Conservation (phyloP, 371 early-diverging fungal species). For the Syncephalis fuscata region DNA sequence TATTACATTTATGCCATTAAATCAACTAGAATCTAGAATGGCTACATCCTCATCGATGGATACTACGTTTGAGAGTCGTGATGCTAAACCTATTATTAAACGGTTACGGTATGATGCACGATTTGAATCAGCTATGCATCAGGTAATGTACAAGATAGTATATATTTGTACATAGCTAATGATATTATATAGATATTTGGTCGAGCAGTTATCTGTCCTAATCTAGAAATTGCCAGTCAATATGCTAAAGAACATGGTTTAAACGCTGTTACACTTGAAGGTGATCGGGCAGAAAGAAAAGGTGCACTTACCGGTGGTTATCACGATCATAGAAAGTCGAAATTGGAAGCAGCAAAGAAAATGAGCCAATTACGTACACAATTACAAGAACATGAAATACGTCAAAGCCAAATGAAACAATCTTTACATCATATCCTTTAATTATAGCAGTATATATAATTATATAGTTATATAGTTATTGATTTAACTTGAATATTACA, state of each 20-base stretch:
- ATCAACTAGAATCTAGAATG: constrained; percentile 43
- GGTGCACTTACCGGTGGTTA: constrained; percentile 93
- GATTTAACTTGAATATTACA: too few relatives aligned
- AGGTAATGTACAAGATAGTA: constrained; percentile 14
- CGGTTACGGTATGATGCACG: constrained; percentile 49
- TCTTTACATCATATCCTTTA: constrained; percentile 6
- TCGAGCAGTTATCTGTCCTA: constrained; percentile 69
- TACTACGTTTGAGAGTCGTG: constrained; percentile 50
- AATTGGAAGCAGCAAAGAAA: constrained; percentile 49
- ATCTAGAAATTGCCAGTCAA: constrained; percentile 65
- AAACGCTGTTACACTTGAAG: constrained; percentile 79
- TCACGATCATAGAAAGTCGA: constrained; percentile 51
- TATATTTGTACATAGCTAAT: not conserved
- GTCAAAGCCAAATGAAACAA: constrained; percentile 2
- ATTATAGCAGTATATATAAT: not conserved
- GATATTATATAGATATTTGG: constrained; percentile 73
- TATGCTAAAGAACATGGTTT: constrained; percentile 60
- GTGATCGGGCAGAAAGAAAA: constrained; percentile 83
- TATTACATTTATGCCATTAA: constrained; percentile 95
- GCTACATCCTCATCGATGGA: constrained; percentile 4
- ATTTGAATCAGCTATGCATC: constrained; percentile 56
- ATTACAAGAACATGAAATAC: constrained; percentile 4
- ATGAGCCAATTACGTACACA: constrained; percentile 5
- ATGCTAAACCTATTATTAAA: constrained; percentile 71
- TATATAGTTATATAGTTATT: not conserved